A percentile compares a stretch with the other conserved stretches of the same genome.
These are phyloP conservation scores for Pseudogymnoascus sp. DNA, from an alignment of 2,329 filamentous ascomycete species.

Conservation along the genomic window DNA sequence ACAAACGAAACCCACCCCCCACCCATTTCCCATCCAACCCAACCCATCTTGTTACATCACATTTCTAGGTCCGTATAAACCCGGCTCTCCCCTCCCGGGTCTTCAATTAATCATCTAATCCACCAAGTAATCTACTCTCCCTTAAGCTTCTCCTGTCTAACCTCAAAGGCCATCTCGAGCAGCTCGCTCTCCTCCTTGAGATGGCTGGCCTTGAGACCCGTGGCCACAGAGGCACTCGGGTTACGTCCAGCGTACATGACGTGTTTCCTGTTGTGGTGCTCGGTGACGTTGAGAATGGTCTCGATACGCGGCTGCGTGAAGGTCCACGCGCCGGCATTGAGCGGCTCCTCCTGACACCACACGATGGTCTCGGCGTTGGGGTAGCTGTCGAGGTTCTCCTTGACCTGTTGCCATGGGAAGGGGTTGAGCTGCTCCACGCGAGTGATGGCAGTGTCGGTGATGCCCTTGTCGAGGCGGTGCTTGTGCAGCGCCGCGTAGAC, in stretches of 20 bases:
- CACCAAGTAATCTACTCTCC: constrained; percentile 33
- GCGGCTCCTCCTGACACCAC: constrained; percentile 94
- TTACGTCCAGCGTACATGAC: constrained; percentile 95
- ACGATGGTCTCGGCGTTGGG: constrained; percentile 96
- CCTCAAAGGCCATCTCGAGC: constrained; percentile 54
- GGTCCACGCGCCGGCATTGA: constrained; percentile 94
- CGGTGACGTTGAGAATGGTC: constrained; percentile 85
- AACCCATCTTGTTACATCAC: constrained; percentile 7
- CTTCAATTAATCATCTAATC: background rate
- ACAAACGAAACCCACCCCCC: constrained; percentile 4
- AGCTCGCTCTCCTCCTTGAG: constrained; percentile 88
- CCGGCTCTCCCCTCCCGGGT: background rate
- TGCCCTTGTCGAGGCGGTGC: constrained; percentile 75
- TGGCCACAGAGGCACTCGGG: constrained; percentile 88
- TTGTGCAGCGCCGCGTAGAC: constrained; percentile 87
- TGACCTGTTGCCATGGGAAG: constrained; percentile 95
- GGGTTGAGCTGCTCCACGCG: constrained; percentile 96
- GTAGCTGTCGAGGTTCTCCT: constrained; percentile 94
- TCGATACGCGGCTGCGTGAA: constrained; percentile 97
- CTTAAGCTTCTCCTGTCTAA: constrained; percentile 61
- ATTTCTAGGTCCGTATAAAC: background rate
- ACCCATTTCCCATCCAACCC: background rate
- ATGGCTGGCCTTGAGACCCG: constrained; percentile 80
- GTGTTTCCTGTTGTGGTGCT: constrained; percentile 88
- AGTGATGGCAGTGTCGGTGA: constrained; percentile 87